Evolutionary conservation across 805 yeast species (phyloP).

Genomic region (Yarrowia alimentaria): DNA sequence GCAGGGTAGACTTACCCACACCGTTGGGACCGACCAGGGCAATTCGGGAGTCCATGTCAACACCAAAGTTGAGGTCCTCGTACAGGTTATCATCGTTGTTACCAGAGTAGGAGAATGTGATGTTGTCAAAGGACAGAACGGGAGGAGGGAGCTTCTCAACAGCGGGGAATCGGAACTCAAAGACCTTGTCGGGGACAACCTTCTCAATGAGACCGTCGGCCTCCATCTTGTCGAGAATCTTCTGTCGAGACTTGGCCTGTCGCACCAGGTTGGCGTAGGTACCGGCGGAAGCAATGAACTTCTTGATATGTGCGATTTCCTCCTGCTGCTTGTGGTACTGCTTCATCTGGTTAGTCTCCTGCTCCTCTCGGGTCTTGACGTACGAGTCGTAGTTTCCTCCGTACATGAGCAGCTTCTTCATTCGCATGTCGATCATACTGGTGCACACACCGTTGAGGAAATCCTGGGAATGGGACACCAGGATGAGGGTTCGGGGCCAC

Average conservation of each 20-base stretch:
- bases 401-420: constrained; percentile 66
- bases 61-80: constrained; percentile 91
- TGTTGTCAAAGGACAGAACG: constrained; percentile 93
- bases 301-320: constrained; percentile 96
- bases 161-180: constrained; percentile 89
- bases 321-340: constrained; percentile 97
- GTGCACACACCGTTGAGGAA: constrained; percentile 98
- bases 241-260: constrained; percentile 99
- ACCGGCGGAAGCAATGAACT: constrained; percentile 99
- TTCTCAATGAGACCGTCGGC: constrained; percentile 94
- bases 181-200: constrained; percentile 89
- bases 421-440: constrained; percentile 97
- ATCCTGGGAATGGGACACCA: constrained; percentile 98
- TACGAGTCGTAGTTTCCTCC: constrained; percentile 99
- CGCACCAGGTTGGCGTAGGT: constrained; percentile 97
- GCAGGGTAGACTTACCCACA: constrained; percentile 95
- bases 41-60: constrained; percentile 98
- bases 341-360: constrained; percentile 97
- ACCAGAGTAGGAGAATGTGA: constrained; percentile 77
- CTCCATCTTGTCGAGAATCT: constrained; percentile 99
- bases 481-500: constrained; percentile 87
- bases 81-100: constrained; percentile 84
- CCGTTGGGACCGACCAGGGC: constrained; percentile 99
- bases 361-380: constrained; percentile 88
- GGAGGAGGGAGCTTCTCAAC: constrained; percentile 99